Conservation (phyloP, 202 grass and related monocot genomes). For the Elaeis oleifera region DNA sequence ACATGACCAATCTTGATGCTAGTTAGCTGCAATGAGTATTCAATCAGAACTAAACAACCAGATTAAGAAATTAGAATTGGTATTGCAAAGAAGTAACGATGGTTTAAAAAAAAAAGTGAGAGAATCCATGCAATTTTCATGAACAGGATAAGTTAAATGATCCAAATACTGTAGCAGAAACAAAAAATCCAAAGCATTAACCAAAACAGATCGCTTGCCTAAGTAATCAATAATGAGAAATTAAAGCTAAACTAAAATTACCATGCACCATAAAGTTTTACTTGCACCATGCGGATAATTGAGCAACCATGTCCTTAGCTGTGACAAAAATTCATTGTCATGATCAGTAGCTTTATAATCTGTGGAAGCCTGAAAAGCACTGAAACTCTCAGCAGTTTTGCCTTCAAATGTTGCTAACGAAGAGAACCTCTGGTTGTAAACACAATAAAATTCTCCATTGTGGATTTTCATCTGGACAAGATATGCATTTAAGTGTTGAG, state of each 20-base stretch:
- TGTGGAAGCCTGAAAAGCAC: conserved; percentile 43
- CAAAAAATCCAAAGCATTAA: too few relatives aligned
- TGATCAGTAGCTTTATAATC: conserved; percentile 42
- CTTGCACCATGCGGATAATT: conserved; percentile 25
- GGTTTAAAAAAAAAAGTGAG: not conserved
- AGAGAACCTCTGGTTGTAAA: conserved; percentile 52
- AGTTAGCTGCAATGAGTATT: conserved; percentile 45
- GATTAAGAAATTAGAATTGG: conserved; percentile 13
- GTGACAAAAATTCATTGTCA: conserved; percentile 41
- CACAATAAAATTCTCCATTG: conserved; percentile 43
- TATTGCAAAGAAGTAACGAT: not conserved
- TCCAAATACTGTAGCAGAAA: too few relatives aligned
- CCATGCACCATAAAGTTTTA: not conserved
- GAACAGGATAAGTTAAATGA: too few relatives aligned
- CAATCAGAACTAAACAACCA: conserved; percentile 41
- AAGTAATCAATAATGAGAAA: too few relatives aligned
- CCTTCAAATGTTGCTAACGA: conserved; percentile 81
- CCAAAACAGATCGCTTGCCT: too few relatives aligned
- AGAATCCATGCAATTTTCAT: too few relatives aligned
- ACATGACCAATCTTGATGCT: conserved; percentile 31
- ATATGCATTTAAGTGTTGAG: conserved; percentile 11
- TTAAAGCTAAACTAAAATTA: too few relatives aligned
- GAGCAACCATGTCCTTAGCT: conserved; percentile 51
- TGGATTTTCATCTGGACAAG: conserved; percentile 52
- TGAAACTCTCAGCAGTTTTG: conserved; percentile 31